Evolutionary conservation across 352 stramenopile species (phyloP).

Genomic region (Phytophthora macrochlamydospora): DNA sequence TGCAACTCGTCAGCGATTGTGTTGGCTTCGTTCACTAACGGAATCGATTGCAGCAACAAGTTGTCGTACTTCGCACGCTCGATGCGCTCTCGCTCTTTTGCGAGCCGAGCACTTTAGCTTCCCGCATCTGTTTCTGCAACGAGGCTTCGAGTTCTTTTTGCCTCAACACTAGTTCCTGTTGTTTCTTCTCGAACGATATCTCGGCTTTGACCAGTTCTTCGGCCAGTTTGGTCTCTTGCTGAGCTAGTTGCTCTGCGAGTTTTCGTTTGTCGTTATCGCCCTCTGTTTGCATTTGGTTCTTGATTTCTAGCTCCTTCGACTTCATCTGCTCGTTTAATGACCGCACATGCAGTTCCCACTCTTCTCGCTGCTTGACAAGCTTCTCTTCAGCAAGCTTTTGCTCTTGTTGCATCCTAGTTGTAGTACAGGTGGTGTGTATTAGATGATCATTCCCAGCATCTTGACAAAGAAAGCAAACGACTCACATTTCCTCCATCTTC

Average conservation of each 20-base stretch:
- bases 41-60: constrained; percentile 77
- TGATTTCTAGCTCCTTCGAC: constrained; percentile 71
- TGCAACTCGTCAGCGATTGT: constrained; percentile 84
- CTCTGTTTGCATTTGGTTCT: constrained; percentile 75
- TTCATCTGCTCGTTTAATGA: constrained; percentile 81
- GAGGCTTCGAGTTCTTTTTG: constrained; percentile 74
- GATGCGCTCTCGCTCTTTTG: constrained; percentile 73
- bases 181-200: constrained; percentile 79
- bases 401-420: constrained; percentile 48
- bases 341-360: constrained; percentile 74
- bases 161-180: constrained; percentile 64
- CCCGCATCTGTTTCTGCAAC: constrained; percentile 81
- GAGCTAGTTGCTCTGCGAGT: constrained; percentile 71
- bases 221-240: constrained; percentile 78
- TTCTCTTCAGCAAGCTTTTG: constrained; percentile 68
- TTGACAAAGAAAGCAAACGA: background rate
- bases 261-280: constrained; percentile 77
- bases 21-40: constrained; percentile 87
- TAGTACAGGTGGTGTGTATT: too few relatives aligned
- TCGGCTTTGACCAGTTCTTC: constrained; percentile 81
- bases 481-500: constrained; percentile 76
- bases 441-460: too few relatives aligned
- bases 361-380: constrained; percentile 59
- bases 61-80: constrained; percentile 83
- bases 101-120: constrained; percentile 65